phyloP scores from a whole-genome alignment of 225 moss, liverwort and hornwort genomes.

The Polytrichum formosum region DNA sequence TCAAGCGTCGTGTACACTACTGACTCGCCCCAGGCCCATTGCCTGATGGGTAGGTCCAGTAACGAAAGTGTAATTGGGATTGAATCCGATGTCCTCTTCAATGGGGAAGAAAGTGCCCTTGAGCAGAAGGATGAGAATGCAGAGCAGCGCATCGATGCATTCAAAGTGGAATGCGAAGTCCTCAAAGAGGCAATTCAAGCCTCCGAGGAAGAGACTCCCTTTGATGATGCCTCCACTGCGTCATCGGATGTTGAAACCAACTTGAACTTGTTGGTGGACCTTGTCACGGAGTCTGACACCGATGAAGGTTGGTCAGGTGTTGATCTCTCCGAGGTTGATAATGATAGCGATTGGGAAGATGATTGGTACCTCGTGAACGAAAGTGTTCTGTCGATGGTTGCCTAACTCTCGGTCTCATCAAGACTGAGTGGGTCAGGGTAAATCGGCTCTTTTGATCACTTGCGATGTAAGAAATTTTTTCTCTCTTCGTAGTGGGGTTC shows the following conservation, averaged over 20 bases:
- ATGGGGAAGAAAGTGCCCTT: background rate
- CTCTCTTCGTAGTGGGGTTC: no score
- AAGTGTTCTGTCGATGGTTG: background rate
- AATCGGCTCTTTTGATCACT: no score
- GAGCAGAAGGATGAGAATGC: background rate
- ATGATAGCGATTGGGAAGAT: slow-evolving; percentile 5
- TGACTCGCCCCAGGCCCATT: background rate
- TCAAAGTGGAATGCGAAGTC: slow-evolving; percentile 6
- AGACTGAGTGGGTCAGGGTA: no score
- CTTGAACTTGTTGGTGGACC: background rate
- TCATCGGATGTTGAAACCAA: background rate
- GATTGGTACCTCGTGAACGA: slow-evolving; percentile 8
- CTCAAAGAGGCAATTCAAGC: slow-evolving; percentile 8
- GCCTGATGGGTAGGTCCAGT: background rate
- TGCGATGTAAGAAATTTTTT: no score
- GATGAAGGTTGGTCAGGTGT: slow-evolving; percentile 6
- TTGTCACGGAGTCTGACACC: background rate
- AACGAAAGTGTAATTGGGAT: background rate
- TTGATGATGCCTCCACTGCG: background rate
- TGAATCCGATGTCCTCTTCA: background rate
- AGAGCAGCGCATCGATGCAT: background rate
- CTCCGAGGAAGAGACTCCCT: background rate
- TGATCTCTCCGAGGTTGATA: background rate
- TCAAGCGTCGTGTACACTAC: background rate
- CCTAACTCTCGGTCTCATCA: no score